phyloP scores from a whole-genome alignment of 768 basidiomycete genomes.

The Russula earlei region DNA sequence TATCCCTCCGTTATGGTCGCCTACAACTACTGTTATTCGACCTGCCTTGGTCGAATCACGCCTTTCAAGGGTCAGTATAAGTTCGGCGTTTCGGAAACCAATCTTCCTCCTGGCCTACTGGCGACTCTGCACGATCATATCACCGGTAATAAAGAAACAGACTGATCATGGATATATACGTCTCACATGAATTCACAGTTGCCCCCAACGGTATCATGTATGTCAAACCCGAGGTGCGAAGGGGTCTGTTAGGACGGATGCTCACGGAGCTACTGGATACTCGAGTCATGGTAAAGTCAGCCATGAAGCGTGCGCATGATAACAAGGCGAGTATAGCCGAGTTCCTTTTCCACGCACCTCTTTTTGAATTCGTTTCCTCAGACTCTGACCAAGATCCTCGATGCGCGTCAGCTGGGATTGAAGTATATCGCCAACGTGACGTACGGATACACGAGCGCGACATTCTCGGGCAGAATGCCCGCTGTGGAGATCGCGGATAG shows the following conservation, averaged over 20 bases:
- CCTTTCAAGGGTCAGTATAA: constrained; percentile 85
- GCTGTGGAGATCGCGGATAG: constrained; percentile 97
- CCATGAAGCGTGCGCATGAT: constrained; percentile 71
- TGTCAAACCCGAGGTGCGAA: constrained; percentile 75
- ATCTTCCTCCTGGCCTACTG: constrained; percentile 57
- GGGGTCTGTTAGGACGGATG: constrained; percentile 85
- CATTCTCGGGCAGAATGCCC: constrained; percentile 95
- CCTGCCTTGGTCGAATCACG: constrained; percentile 82
- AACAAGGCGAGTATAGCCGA: constrained; percentile 50
- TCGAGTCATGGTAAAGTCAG: constrained; percentile 95
- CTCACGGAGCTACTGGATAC: constrained; percentile 87
- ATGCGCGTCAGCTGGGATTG: constrained; percentile 86
- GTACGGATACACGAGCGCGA: constrained; percentile 93
- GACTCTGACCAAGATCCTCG: constrained; percentile 66
- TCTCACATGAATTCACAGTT: constrained; percentile 39
- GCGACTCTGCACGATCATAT: constrained; percentile 67
- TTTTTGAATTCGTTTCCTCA: constrained; percentile 25
- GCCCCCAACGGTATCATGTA: constrained; percentile 95
- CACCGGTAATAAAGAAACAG: constrained; percentile 40
- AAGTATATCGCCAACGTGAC: constrained; percentile 94
- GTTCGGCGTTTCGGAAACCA: constrained; percentile 72
- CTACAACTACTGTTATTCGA: constrained; percentile 96
- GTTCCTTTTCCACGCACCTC: constrained; percentile 7
- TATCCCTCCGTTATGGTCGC: constrained; percentile 99
- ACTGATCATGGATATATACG: background rate